Evolutionary conservation across 2,329 filamentous ascomycete species (phyloP), one percentile per base, ranked within the genome.

Genomic region (Claviceps capensis): DNA sequence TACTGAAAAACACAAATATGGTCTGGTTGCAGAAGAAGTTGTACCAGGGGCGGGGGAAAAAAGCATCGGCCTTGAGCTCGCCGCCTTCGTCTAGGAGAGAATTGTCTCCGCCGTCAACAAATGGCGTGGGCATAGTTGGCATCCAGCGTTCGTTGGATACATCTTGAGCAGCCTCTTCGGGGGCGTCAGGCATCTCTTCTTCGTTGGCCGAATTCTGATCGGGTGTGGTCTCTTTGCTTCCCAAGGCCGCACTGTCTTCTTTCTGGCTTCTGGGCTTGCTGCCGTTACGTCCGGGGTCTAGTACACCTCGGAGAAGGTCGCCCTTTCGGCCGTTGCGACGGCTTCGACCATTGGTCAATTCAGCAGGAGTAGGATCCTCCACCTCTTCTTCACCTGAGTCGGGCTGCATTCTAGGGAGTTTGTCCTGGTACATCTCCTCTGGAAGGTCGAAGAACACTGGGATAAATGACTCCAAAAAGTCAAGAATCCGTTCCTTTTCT

Each of bases 1-100:
- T 83, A 59, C 85, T 87, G 72, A 98, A 86, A 75, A 98, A 97
- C 68, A 93, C 90, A 64, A 89, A 95, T 54, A 98, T 84, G 3
- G 85, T 88, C 61, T 88, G 80, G 66, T 96, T 97, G 65, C 84
- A 85, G 71, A 94, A 98, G 64, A 97, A 81, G 64, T 91, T 91
- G 72, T 88, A 95, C 68, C 81, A 83, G 11, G 82, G 82, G 47
- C 90, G 86, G 58, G 78, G 77, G 68, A 93, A 95, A 53, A 86
- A 83, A 49, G 89, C 86, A 55, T 95, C 88, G 55, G 70, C 85
- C 73, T 77, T 91, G 60, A 78, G 79, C 68, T 76, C 82, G 62
- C 76, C 79, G 58, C 78, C 81, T 41, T 72, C 76, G 62, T 74
- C 79, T 66, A 71, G 74, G 63, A 70, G 72, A 60, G 61, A 78